Conservation (phyloP, 495 filamentous ascomycete species). For the Aspergillus funiculosus region DNA sequence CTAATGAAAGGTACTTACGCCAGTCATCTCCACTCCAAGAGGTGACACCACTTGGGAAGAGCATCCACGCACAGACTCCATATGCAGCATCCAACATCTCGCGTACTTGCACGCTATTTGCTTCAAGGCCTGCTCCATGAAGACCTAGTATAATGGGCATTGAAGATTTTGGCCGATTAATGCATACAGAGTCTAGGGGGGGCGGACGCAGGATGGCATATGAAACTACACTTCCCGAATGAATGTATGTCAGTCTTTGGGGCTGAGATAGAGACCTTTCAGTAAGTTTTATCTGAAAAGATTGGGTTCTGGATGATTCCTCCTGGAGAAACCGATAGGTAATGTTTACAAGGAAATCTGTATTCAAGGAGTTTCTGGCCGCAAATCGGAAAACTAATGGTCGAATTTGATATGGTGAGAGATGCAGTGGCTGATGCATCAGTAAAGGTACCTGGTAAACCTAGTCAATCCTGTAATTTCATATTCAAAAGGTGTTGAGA, state of each 20-base stretch:
- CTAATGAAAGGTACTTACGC: constrained; percentile 38
- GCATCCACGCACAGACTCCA: constrained; percentile 50
- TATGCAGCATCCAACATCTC: constrained; percentile 44
- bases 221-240: constrained; percentile 53
- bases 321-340: constrained; percentile 1
- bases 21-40: constrained; percentile 61
- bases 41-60: constrained; percentile 56
- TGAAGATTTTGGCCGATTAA: not conserved
- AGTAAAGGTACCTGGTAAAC: not conserved
- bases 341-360: constrained; percentile 11
- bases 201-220: constrained; percentile 56
- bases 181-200: constrained; percentile 16
- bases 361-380: not conserved
- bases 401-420: constrained; percentile 15
- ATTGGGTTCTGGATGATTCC: not conserved
- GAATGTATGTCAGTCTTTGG: constrained; percentile 53
- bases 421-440: constrained; percentile 8
- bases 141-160: constrained; percentile 24
- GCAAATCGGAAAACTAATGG: constrained; percentile 16
- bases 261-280: constrained; percentile 32
- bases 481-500: not conserved
- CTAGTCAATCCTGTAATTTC: not conserved
- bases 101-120: constrained; percentile 40
- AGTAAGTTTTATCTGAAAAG: constrained; percentile 14
- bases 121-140: constrained; percentile 56